phyloP scores from a whole-genome alignment of 768 basidiomycete genomes.

The Phylloporus scabripes region DNA sequence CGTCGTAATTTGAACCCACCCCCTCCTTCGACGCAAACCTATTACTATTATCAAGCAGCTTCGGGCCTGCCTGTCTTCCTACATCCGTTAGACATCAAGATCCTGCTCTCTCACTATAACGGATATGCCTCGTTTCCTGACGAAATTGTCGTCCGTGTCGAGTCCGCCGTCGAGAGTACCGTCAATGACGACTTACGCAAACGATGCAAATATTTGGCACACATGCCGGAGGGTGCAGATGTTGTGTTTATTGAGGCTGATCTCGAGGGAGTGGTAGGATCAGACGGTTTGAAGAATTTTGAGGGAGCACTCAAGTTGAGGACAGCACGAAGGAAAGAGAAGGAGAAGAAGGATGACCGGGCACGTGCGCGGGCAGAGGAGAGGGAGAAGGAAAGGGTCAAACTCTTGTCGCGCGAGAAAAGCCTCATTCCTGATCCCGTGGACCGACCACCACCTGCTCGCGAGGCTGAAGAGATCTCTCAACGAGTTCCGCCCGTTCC shows the following conservation, averaged over 20 bases:
- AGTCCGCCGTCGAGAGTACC: slow-evolving; percentile 66
- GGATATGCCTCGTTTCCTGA: slow-evolving; percentile 82
- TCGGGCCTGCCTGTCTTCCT: slow-evolving; percentile 89
- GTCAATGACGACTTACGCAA: slow-evolving; percentile 93
- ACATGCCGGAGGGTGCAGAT: slow-evolving; percentile 87
- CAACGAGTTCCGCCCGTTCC: slow-evolving; percentile 8
- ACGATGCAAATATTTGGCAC: slow-evolving; percentile 92
- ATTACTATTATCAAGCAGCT: slow-evolving; percentile 94
- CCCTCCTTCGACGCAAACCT: slow-evolving; percentile 82
- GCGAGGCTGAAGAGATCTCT: slow-evolving; percentile 13
- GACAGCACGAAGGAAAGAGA: slow-evolving; percentile 68
- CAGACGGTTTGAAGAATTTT: slow-evolving; percentile 73
- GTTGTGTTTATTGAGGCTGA: slow-evolving; percentile 93
- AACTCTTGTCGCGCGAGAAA: slow-evolving; percentile 26
- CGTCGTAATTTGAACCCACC: slow-evolving; percentile 82
- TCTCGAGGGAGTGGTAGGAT: slow-evolving; percentile 69
- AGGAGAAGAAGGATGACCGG: slow-evolving; percentile 79
- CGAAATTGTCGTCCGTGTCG: slow-evolving; percentile 73
- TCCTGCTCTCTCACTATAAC: slow-evolving; percentile 78
- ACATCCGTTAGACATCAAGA: slow-evolving; percentile 93
- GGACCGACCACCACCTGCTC: slow-evolving; percentile 4
- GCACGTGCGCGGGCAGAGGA: slow-evolving; percentile 78
- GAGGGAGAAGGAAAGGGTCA: slow-evolving; percentile 53
- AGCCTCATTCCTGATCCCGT: slow-evolving; percentile 2
- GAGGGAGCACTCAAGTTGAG: slow-evolving; percentile 78